These are phyloP conservation scores for Microbotryum scabiosae DNA, from an alignment of 1,284 basidiomycete genomes.

Conservation along the genomic window DNA sequence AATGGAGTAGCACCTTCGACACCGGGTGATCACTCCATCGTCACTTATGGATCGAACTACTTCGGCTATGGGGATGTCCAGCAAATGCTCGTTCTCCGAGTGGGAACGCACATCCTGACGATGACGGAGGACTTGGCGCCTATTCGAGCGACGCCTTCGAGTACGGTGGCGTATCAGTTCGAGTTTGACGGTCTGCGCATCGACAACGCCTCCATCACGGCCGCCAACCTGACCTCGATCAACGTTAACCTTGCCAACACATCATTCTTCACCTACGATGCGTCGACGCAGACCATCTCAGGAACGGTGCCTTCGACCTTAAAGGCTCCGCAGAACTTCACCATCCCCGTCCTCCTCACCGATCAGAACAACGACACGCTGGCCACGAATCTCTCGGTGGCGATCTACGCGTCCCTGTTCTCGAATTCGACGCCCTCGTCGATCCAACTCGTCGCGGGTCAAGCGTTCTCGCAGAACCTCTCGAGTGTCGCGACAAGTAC, in stretches of 20 bases:
- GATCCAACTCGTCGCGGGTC: slow-evolving; percentile 47
- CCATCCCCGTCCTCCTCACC: slow-evolving; percentile 55
- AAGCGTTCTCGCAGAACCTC: slow-evolving; percentile 27
- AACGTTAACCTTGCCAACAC: slow-evolving; percentile 39
- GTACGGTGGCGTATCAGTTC: slow-evolving; percentile 37
- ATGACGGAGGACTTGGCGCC: slow-evolving; percentile 53
- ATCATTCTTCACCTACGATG: slow-evolving; percentile 60
- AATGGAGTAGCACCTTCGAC: slow-evolving; percentile 61
- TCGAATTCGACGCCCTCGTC: slow-evolving; percentile 48
- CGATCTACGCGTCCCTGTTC: slow-evolving; percentile 61
- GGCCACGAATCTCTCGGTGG: slow-evolving; percentile 53
- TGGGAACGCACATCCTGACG: slow-evolving; percentile 48
- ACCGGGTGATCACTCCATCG: slow-evolving; percentile 23
- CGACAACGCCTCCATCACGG: slow-evolving; percentile 48
- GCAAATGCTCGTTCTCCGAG: slow-evolving; percentile 38
- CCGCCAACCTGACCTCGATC: slow-evolving; percentile 34
- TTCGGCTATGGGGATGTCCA: slow-evolving; percentile 32
- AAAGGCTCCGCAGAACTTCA: slow-evolving; percentile 37
- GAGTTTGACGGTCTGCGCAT: slow-evolving; percentile 49
- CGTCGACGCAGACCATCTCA: slow-evolving; percentile 49
- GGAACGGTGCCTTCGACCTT: slow-evolving; percentile 52
- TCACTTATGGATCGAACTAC: slow-evolving; percentile 28
- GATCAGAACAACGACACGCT: slow-evolving; percentile 55
- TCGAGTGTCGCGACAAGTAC: slow-evolving; percentile 19
- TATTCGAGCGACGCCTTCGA: slow-evolving; percentile 52